These are phyloP conservation scores for Plantago rigida DNA, from an alignment of 305 asterid genomes.

Conservation along the genomic window DNA sequence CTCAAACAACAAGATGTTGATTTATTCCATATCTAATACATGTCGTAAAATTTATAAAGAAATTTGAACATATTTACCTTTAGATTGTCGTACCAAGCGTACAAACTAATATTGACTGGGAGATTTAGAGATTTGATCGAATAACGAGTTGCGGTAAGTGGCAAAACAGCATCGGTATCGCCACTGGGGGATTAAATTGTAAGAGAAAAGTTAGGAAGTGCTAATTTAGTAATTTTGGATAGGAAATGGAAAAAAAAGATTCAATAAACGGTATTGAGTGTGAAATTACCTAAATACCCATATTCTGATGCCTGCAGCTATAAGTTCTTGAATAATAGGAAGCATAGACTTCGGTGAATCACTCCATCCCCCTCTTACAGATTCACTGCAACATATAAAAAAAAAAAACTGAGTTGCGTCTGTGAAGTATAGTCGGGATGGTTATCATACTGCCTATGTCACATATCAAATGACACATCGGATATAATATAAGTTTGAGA, in stretches of 20 bases:
- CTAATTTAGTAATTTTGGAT: background rate
- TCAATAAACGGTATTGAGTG: background rate
- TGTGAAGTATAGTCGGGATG: too few relatives aligned
- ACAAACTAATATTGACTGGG: constrained; percentile 35
- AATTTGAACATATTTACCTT: constrained; percentile 26
- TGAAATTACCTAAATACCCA: constrained; percentile 52
- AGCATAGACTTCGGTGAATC: constrained; percentile 57
- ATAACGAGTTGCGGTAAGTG: constrained; percentile 53
- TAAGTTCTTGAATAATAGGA: constrained; percentile 44
- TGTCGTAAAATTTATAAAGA: background rate
- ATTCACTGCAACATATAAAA: constrained; percentile 30
- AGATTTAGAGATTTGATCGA: constrained; percentile 42
- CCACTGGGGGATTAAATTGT: constrained; percentile 31
- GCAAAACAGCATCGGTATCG: constrained; percentile 55
- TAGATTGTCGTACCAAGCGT: constrained; percentile 46
- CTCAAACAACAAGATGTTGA: background rate
- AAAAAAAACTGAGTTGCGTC: too few relatives aligned
- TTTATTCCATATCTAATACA: background rate
- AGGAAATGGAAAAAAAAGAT: background rate
- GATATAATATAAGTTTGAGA: background rate
- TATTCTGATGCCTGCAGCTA: constrained; percentile 45
- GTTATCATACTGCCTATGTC: too few relatives aligned
- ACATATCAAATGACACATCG: too few relatives aligned
- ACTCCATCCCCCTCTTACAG: constrained; percentile 42
- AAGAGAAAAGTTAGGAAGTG: background rate